A percentile compares a stretch with the other conserved stretches of the same genome.
phyloP scores from a whole-genome alignment of 306 rosid genomes.

The Castanea sativa region DNA sequence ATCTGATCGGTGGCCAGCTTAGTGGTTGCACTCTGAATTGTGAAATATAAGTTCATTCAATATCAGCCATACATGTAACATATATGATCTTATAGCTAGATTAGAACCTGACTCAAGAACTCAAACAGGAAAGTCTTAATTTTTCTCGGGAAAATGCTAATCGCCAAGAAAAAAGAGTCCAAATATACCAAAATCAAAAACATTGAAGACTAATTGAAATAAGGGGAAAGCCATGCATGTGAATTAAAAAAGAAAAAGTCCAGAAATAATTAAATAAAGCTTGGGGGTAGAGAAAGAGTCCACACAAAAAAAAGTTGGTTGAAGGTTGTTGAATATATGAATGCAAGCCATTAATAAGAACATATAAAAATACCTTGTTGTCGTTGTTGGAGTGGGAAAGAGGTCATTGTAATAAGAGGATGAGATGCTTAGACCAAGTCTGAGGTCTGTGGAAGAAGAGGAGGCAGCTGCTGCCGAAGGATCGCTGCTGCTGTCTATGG shows the following conservation, averaged over 20 bases:
- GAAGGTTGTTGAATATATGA: not conserved
- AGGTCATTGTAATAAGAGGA: conserved; percentile 20
- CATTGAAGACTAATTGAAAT: too few relatives aligned
- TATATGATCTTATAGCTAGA: too few relatives aligned
- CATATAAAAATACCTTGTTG: too few relatives aligned
- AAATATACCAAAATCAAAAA: too few relatives aligned
- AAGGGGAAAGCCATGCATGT: too few relatives aligned
- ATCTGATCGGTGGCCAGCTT: conserved; percentile 55
- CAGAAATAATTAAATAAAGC: too few relatives aligned
- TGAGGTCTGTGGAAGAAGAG: conserved; percentile 28
- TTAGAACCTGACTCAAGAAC: not conserved
- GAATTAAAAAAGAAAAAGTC: too few relatives aligned
- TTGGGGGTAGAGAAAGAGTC: too few relatives aligned
- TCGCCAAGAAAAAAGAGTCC: too few relatives aligned
- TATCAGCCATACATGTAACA: too few relatives aligned
- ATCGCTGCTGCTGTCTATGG: conserved; percentile 38
- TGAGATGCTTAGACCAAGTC: conserved; percentile 46
- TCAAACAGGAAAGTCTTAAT: not conserved
- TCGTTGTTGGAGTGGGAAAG: conserved; percentile 16
- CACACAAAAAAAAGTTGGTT: not conserved
- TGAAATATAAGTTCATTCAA: not conserved
- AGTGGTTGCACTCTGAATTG: not conserved
- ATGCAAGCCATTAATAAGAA: too few relatives aligned
- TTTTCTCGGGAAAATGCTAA: not conserved
- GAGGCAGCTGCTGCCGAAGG: not conserved